Conservation (phyloP, 768 basidiomycete genomes). For the Tulasnella sp. region DNA sequence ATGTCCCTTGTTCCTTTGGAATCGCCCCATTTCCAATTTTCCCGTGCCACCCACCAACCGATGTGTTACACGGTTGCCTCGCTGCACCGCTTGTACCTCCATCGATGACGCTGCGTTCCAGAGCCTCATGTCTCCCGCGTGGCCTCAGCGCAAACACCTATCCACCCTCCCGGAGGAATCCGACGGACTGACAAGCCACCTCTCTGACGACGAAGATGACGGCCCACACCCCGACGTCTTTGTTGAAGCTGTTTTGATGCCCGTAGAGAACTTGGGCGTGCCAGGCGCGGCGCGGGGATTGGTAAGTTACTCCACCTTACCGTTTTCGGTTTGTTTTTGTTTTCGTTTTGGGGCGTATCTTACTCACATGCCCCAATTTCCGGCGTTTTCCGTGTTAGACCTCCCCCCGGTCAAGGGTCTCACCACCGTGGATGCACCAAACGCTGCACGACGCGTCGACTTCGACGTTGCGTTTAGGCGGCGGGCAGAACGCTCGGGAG, state of each 20-base stretch:
- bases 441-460: neutral
- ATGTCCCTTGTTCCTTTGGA: neutral
- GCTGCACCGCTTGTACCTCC: neutral
- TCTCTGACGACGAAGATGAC: neutral
- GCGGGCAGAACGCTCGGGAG: neutral
- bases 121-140: neutral
- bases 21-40: neutral
- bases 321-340: neutral
- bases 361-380: neutral
- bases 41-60: neutral
- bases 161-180: conserved; percentile 6
- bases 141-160: neutral
- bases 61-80: neutral
- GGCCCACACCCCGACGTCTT: neutral
- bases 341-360: neutral
- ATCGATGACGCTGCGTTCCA: neutral
- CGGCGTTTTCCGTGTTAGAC: neutral
- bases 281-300: neutral
- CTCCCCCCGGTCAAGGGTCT: neutral
- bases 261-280: neutral
- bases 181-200: neutral
- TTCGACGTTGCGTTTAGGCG: neutral
- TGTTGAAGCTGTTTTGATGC: conserved; percentile 2
- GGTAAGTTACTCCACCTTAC: neutral
- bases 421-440: conserved; percentile 4